Evolutionary conservation across 2,329 filamentous ascomycete species (phyloP), one percentile per base, ranked within the genome.

Genomic region (Blastomyces parvus): DNA sequence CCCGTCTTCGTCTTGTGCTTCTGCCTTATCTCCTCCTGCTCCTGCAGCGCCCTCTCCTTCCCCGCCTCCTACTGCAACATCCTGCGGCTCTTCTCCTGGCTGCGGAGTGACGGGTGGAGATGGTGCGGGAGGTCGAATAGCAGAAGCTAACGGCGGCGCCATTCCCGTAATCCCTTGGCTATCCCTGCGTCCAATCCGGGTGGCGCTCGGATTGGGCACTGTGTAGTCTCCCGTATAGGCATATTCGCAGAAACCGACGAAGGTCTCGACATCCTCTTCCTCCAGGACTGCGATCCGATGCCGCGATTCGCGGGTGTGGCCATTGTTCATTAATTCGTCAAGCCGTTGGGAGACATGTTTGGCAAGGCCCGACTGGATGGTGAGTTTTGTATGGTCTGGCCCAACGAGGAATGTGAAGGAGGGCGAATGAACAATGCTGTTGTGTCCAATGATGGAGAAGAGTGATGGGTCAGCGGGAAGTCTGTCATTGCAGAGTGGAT

Each of bases 161-260:
- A 62, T 59, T 27, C 62, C 62, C 14, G 57, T 56, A 56, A 58
- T 46, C n/a, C 59, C 61, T 11, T 48, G 62, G 40, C 46, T 36
- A 22, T 40, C 42, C 30, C 58, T 62, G 6, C 56, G 25, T n/a
- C 25, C 61, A 42, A 58, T 58, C n/a, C 27, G 42, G 9, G 65
- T 38, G 67, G 66, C 38, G 19, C 59, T 58, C 11, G 71, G 71
- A 33, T 63, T 65, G 3, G 73, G 78, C 36, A 76, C 74, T 13
- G 67, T 73, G 64, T 81, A 82, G 61, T 80, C 73, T 11, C 79
- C 78, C 0, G 77, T 81, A 64, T 82, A 82, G 14, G 79, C 78
- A 72, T 78, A 82, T 65, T 82, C 76, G 65, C 74, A 77, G 66
- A 82, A 81, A 1, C 75, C 76, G 36, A 78, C 71, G 64, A 82